These are phyloP conservation scores for Jatropha curcas DNA, from an alignment of 345 rosid genomes.

Conservation along the genomic window DNA sequence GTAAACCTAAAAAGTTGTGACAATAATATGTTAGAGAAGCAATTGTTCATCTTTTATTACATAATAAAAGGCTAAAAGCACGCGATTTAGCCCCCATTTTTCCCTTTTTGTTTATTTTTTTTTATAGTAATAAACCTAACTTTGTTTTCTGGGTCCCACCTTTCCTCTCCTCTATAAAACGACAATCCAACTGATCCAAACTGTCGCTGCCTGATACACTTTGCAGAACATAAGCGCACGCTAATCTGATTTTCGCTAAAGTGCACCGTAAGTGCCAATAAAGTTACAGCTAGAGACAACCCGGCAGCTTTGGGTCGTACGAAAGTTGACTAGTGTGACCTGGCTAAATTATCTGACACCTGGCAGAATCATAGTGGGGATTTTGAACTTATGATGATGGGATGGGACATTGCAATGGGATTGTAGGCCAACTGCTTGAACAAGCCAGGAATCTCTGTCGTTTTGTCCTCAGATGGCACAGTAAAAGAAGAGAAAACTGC, in stretches of 20 bases:
- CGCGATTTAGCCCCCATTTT: background rate
- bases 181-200: conserved; percentile 5
- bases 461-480: conserved; percentile 41
- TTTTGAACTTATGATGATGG: background rate
- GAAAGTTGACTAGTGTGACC: too few species aligned
- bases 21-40: too few species aligned
- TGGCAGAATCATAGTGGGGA: background rate
- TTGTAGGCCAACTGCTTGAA: conserved; percentile 21
- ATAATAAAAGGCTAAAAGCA: too few species aligned
- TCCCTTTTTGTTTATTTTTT: background rate
- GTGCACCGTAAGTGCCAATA: conserved; percentile 5
- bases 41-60: too few species aligned
- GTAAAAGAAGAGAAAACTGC: background rate
- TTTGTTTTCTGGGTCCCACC: background rate
- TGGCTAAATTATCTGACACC: conserved; percentile 1
- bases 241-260: conserved; percentile 3
- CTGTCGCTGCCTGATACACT: background rate
- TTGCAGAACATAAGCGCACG: background rate
- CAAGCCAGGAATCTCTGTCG: conserved; percentile 56
- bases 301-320: background rate
- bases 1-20: too few species aligned
- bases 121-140: background rate
- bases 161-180: background rate
- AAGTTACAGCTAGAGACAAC: conserved; percentile 18
- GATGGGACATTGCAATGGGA: conserved; percentile 28